Evolutionary conservation across 768 basidiomycete species (phyloP).

Genomic region (Fistulinella prunicolor): DNA sequence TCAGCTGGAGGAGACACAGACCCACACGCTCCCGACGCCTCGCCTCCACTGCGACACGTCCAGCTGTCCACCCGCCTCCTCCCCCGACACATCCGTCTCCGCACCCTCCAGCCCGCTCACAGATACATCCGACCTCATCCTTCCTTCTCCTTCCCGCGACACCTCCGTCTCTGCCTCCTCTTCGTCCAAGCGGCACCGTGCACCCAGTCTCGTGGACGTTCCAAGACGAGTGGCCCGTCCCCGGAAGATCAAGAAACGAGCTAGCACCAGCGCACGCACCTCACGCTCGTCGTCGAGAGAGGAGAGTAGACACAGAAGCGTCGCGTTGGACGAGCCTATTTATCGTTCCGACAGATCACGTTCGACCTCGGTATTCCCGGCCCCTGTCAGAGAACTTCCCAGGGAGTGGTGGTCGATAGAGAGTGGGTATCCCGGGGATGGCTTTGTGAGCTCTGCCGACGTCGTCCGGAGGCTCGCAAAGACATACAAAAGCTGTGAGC

Average conservation of each 20-base stretch:
- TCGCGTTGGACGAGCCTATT: conserved; percentile 52
- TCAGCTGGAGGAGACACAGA: conserved; percentile 6
- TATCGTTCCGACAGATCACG: conserved; percentile 58
- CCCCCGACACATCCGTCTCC: conserved; percentile 21
- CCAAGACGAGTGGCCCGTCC: conserved; percentile 9
- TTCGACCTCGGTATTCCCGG: conserved; percentile 54
- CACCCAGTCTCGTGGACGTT: conserved; percentile 6
- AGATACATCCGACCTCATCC: conserved; percentile 13
- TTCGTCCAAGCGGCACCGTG: conserved; percentile 24
- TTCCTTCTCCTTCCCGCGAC: conserved; percentile 16
- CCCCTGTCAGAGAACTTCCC: conserved; percentile 23
- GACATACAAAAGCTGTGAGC: conserved; percentile 68
- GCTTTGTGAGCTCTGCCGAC: conserved; percentile 59
- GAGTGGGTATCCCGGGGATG: conserved; percentile 49
- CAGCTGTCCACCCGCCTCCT: conserved; percentile 10
- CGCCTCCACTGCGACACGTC: background rate
- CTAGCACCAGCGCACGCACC: conserved; percentile 18
- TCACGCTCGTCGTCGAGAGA: conserved; percentile 43
- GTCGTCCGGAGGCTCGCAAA: conserved; percentile 63
- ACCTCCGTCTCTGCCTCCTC: conserved; percentile 25
- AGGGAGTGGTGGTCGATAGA: conserved; percentile 50
- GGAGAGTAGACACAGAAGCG: conserved; percentile 38
- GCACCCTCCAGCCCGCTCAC: conserved; percentile 23
- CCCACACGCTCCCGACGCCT: background rate
- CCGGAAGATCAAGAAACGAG: conserved; percentile 27